Base-by-base conservation (phyloP, 192 early-diverging fungal species). In the Coemansia sp. region DNA sequence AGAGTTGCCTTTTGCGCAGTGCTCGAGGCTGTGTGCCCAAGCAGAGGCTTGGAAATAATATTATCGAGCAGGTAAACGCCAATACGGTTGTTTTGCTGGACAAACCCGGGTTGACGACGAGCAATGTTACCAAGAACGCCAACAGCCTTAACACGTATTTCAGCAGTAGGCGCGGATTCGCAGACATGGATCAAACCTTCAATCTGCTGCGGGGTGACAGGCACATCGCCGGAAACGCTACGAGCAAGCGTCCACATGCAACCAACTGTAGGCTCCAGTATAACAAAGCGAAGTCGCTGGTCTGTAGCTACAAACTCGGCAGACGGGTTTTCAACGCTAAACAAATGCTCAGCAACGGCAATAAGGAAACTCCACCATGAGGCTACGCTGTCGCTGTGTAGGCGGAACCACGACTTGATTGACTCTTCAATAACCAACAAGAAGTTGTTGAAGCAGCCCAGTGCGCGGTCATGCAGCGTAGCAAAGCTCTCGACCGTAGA, bases 191-290 rank as follows among this genome's bases (percentile, higher is more conserved):
- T 66, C n/a, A 83, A 63, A 0, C 71, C 70, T 53, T 78, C 54
- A 22, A 86, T 67, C 33, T 86, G 83, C 41, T 63, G 70, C 1
- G 40, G 61, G 1, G 67, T 80, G 3, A 69, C 80, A 34, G 76
- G 67, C 14, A 89, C 83, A 24, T 82, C 25, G 21, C 79, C 81
- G 19, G 84, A 73, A 33, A 85, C 73, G 12, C 86, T 84, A 49
- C 91, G 85, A 3, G 84, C 82, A 41, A 93, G 61, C 2, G 87
- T 81, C 91, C 91, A 95, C 52, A 93, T 68, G 52, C 89, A 87
- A 8, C 86, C 83, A 17, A 92, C 79, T 17, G 84, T 77, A 15
- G 82, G 78, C 56, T 91, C 91, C 23, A 91, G 60, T 27, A 85
- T 63, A 27, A 67, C 58, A n/a, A 68, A 80, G 15, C 83, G 67